Base-by-base conservation (phyloP, 768 basidiomycete genomes). In the Macrolepiota fuliginosa region DNA sequence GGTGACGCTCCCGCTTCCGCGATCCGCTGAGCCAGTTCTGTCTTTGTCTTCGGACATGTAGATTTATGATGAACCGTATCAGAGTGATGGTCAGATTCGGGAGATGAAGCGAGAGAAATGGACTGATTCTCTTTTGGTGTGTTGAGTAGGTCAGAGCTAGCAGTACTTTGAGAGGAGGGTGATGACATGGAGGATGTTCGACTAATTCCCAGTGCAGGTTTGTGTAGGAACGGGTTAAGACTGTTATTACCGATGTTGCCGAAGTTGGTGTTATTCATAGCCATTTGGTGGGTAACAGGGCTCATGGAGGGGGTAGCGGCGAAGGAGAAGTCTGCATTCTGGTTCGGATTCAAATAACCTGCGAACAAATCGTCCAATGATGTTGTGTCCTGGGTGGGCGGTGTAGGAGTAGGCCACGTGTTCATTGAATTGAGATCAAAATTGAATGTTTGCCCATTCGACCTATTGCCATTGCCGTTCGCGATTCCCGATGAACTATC, bases 1-100 rank as follows among this genome's bases (percentile, higher is more conserved):
- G 84, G 79, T 49, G 89, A 91, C 37, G 77, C 70, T n/a, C 90
- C 92, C n/a, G 72, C 69, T 0, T 72, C 68, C 1, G 66, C 76
- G 52, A 94, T 88, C 53, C 70, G 72, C 63, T 82, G 74, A 45
- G 74, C 77, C 3, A 87, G 24, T 67, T 69, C 64, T 37, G 65
- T 39, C 62, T 68, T 71, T 42, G 67, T 66, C 62, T 65, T 67
- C 19, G 69, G 69, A 57, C 69, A 70, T 32, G 60, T n/a, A 1
- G 50, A 19, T 29, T 25, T 62, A 7, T 56, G 58, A 35, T 68
- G 63, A 50, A 65, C 66, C 5, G 58, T 66, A 39, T 76, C 73
- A 19, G 71, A 68, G 42, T 15, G 11, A 6, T 29, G 9, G 19
- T 54, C 24, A 37, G 35, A 39, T 27, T 77, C 71, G 10, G 76